phyloP scores from a whole-genome alignment of 225 moss, liverwort and hornwort genomes.

The Climacium dendroides region DNA sequence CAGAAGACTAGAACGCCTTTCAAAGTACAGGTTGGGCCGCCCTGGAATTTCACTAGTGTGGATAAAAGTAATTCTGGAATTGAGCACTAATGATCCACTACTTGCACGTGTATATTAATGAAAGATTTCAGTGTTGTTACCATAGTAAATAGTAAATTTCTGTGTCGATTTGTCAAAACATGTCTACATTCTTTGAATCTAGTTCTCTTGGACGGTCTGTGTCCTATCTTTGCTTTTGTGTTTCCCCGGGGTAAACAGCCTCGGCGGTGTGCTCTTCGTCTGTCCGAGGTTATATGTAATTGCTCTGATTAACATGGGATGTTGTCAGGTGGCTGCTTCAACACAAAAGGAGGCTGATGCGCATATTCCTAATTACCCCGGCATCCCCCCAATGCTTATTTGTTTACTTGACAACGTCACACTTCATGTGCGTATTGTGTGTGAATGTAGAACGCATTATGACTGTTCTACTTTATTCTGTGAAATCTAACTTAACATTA shows the following conservation, averaged over 20 bases:
- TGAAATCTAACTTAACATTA: background rate
- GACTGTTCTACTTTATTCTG: background rate
- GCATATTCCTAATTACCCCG: conserved; percentile 43
- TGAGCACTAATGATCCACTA: background rate
- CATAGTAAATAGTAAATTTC: background rate
- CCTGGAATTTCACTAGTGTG: background rate
- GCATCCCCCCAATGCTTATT: conserved; percentile 33
- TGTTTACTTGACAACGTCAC: conserved; percentile 56
- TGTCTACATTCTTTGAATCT: background rate
- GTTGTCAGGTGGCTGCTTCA: conserved; percentile 41
- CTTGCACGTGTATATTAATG: background rate
- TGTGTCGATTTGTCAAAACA: background rate
- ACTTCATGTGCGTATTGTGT: conserved; percentile 32
- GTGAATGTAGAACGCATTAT: background rate
- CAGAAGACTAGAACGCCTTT: background rate
- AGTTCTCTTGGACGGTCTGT: background rate
- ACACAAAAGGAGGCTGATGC: conserved; percentile 43
- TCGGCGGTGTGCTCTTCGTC: background rate
- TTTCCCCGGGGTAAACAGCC: background rate
- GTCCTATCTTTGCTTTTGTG: background rate
- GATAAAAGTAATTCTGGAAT: background rate
- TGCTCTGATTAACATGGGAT: background rate
- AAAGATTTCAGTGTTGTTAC: background rate
- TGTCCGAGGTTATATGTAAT: background rate
- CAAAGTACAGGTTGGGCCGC: background rate